Evolutionary conservation across 768 basidiomycete species (phyloP).

Genomic region (Tubosaeta sp.): DNA sequence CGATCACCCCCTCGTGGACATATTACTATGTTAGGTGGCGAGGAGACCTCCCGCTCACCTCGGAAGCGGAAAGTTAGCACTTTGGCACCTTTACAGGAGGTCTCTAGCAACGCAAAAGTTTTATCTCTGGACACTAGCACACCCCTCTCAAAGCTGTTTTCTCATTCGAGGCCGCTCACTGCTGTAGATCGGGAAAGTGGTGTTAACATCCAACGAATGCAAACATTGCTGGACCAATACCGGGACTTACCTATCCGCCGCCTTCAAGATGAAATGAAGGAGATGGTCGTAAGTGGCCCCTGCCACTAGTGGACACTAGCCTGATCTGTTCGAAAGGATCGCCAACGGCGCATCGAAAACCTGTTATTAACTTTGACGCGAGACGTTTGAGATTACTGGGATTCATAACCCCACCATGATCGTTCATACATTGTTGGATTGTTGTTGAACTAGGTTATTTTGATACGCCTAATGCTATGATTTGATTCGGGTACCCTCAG

Average conservation of each 20-base stretch:
- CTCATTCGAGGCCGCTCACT: constrained; percentile 17
- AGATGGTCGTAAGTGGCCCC: constrained; percentile 55
- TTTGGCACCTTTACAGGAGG: constrained; percentile 25
- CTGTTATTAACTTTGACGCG: constrained; percentile 65
- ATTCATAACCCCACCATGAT: not conserved
- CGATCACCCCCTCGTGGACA: constrained; percentile 3
- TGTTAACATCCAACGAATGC: constrained; percentile 49
- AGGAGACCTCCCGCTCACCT: constrained; percentile 4
- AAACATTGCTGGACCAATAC: constrained; percentile 60
- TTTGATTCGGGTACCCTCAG: no score
- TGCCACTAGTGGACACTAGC: not conserved
- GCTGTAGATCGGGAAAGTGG: constrained; percentile 33
- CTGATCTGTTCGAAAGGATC: constrained; percentile 41
- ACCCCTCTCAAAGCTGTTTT: constrained; percentile 26
- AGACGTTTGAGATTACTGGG: constrained; percentile 33
- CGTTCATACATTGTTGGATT: not conserved
- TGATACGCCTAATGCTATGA: not conserved
- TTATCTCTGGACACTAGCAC: constrained; percentile 27
- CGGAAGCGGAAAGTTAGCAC: constrained; percentile 27
- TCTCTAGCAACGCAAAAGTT: constrained; percentile 28
- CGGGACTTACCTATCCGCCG: constrained; percentile 58
- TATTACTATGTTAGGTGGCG: constrained; percentile 6
- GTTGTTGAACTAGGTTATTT: not conserved
- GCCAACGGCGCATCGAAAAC: constrained; percentile 75
- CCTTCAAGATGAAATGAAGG: constrained; percentile 78